Conservation (phyloP, 805 yeast species). For the Candida andamanensis region DNA sequence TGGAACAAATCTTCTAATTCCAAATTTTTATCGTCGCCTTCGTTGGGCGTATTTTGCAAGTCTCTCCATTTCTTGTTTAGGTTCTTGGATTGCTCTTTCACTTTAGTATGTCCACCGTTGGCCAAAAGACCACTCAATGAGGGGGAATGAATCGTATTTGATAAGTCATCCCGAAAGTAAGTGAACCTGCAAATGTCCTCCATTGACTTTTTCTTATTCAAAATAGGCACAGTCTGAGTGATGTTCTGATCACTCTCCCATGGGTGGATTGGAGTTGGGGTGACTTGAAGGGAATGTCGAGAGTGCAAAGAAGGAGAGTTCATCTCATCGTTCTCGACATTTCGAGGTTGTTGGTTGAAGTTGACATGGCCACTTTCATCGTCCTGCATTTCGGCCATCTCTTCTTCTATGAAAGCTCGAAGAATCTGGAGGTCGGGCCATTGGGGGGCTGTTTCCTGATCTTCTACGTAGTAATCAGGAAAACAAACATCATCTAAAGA, state of each 20-base stretch:
- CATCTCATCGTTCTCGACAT: constrained; percentile 30
- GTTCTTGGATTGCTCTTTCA: constrained; percentile 8
- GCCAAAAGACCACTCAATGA: constrained; percentile 70
- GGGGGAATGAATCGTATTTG: constrained; percentile 86
- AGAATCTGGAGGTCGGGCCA: constrained; percentile 87
- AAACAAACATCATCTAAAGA: constrained; percentile 91
- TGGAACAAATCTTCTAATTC: constrained; percentile 21
- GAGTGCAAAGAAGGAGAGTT: constrained; percentile 18
- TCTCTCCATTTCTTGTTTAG: constrained; percentile 14
- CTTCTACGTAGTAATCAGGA: constrained; percentile 57
- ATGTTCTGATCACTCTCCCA: constrained; percentile 48
- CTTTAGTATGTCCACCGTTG: constrained; percentile 6
- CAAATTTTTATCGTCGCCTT: constrained; percentile 4
- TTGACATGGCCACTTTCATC: constrained; percentile 7
- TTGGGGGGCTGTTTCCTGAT: constrained; percentile 17
- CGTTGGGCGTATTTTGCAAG: constrained; percentile 4
- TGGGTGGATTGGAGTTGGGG: constrained; percentile 73
- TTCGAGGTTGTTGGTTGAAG: constrained; percentile 17
- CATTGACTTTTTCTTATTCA: constrained; percentile 12
- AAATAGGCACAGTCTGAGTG: constrained; percentile 20
- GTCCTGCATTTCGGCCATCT: constrained; percentile 1
- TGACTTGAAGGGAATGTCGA: constrained; percentile 39
- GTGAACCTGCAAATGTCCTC: constrained; percentile 63
- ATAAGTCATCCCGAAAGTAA: constrained; percentile 84
- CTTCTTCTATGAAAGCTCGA: constrained; percentile 50